Evolutionary conservation across 2,329 filamentous ascomycete species (phyloP).

Genomic region (Calonectria pteridis): DNA sequence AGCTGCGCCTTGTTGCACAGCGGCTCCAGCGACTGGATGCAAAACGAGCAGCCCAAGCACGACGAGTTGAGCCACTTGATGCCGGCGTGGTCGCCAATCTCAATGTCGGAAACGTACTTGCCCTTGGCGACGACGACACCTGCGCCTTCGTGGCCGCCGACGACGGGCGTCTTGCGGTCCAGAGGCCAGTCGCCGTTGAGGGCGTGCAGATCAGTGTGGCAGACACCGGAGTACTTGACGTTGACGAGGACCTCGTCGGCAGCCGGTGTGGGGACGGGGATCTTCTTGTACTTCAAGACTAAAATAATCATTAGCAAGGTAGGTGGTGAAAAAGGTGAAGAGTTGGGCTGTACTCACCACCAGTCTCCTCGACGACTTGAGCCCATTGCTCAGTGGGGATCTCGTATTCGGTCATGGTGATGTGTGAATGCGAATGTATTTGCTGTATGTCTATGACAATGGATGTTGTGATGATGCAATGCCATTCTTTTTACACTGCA

Average conservation of each 20-base stretch:
- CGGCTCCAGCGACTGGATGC: constrained; percentile 18
- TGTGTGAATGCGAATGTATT: background rate
- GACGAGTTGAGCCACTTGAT: constrained; percentile 28
- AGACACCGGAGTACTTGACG: constrained; percentile 24
- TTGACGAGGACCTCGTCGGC: constrained; percentile 26
- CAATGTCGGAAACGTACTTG: constrained; percentile 8
- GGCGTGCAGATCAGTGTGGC: constrained; percentile 25
- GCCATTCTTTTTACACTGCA: background rate
- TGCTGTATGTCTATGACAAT: background rate
- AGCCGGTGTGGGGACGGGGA: constrained; percentile 13
- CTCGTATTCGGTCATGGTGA: constrained; percentile 17
- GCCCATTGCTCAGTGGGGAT: constrained; percentile 27
- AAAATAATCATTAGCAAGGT: background rate
- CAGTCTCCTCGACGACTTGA: constrained; percentile 23
- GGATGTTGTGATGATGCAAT: background rate
- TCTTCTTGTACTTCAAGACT: constrained; percentile 11
- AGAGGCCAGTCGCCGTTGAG: constrained; percentile 26
- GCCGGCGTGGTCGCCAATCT: constrained; percentile 20
- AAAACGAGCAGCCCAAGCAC: constrained; percentile 14
- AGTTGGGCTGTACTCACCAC: constrained; percentile 3
- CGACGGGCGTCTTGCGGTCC: constrained; percentile 11
- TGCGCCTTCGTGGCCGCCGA: constrained; percentile 25
- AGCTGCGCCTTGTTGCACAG: constrained; percentile 20
- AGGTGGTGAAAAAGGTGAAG: background rate
- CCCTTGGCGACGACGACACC: constrained; percentile 23